Evolutionary conservation across 2,329 filamentous ascomycete species (phyloP).

Genomic region (Colletotrichum melonis): DNA sequence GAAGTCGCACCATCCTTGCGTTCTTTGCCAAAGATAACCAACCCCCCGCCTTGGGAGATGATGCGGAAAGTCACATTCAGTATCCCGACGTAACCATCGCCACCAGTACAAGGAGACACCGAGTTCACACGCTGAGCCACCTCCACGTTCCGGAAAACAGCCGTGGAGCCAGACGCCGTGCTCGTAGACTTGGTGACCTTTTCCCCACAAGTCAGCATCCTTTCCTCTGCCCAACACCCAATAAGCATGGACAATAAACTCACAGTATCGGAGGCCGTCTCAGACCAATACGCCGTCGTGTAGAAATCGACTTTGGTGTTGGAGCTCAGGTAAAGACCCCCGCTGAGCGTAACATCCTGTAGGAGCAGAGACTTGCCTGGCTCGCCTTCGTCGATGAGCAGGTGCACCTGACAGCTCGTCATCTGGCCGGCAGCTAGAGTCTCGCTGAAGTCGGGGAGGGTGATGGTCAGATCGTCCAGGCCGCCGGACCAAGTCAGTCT

Average conservation of each 20-base stretch:
- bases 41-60: slow-evolving; percentile 22
- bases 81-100: slow-evolving; percentile 34
- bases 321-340: slow-evolving; percentile 29
- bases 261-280: slow-evolving; percentile 25
- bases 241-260: neutral
- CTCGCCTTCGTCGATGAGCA: slow-evolving; percentile 28
- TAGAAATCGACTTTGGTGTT: slow-evolving; percentile 25
- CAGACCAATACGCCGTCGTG: slow-evolving; percentile 30
- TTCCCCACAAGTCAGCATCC: neutral
- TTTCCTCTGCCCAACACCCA: neutral
- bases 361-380: slow-evolving; percentile 19
- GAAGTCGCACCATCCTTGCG: neutral
- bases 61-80: slow-evolving; percentile 36
- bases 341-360: slow-evolving; percentile 26
- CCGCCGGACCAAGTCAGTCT: slow-evolving; percentile 34
- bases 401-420: slow-evolving; percentile 30
- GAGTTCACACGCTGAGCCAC: slow-evolving; percentile 24
- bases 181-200: slow-evolving; percentile 26
- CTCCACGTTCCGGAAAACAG: slow-evolving; percentile 23
- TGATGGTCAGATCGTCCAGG: slow-evolving; percentile 46
- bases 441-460: slow-evolving; percentile 52
- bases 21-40: slow-evolving; percentile 30
- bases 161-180: slow-evolving; percentile 8
- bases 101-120: slow-evolving; percentile 28
- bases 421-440: slow-evolving; percentile 48